phyloP scores from a whole-genome alignment of 2,329 filamentous ascomycete species.

The Microcyclosporella mali region DNA sequence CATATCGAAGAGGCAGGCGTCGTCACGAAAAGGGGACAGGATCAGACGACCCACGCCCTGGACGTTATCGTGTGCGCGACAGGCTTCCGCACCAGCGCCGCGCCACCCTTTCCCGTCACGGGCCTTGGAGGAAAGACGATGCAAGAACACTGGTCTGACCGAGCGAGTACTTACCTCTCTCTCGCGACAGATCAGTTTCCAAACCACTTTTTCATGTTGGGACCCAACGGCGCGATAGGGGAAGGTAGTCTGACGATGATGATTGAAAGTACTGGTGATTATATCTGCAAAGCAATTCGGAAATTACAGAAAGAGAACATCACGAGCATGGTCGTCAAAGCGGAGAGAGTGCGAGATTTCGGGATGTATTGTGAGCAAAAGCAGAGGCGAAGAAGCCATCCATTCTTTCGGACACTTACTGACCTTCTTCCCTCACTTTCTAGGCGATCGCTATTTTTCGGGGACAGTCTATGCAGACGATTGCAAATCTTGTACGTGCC shows the following conservation, averaged over 20 bases:
- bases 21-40: slow-evolving; percentile 34
- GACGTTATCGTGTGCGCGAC: slow-evolving; percentile 34
- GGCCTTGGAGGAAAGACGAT: slow-evolving; percentile 25
- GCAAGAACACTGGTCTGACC: slow-evolving; percentile 32
- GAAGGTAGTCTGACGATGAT: slow-evolving; percentile 19
- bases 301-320: slow-evolving; percentile 41
- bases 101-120: slow-evolving; percentile 24
- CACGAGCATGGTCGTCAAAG: slow-evolving; percentile 37
- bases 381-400: too few species aligned
- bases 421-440: too few species aligned
- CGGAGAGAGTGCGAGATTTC: slow-evolving; percentile 47
- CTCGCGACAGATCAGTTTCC: slow-evolving; percentile 26
- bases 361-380: slow-evolving; percentile 36
- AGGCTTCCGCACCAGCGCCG: slow-evolving; percentile 32
- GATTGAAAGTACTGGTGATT: slow-evolving; percentile 32
- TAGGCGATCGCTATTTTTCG: slow-evolving; percentile 47
- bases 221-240: slow-evolving; percentile 17
- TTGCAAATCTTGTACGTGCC: slow-evolving; percentile 6
- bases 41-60: slow-evolving; percentile 24
- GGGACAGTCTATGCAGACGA: slow-evolving; percentile 32
- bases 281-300: slow-evolving; percentile 37
- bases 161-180: slow-evolving; percentile 33
- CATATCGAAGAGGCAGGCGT: slow-evolving; percentile 35
- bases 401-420: too few species aligned
- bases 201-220: slow-evolving; percentile 28